These are phyloP conservation scores for Boletellus ananiceps DNA, from an alignment of 768 basidiomycete species.

Conservation along the genomic window DNA sequence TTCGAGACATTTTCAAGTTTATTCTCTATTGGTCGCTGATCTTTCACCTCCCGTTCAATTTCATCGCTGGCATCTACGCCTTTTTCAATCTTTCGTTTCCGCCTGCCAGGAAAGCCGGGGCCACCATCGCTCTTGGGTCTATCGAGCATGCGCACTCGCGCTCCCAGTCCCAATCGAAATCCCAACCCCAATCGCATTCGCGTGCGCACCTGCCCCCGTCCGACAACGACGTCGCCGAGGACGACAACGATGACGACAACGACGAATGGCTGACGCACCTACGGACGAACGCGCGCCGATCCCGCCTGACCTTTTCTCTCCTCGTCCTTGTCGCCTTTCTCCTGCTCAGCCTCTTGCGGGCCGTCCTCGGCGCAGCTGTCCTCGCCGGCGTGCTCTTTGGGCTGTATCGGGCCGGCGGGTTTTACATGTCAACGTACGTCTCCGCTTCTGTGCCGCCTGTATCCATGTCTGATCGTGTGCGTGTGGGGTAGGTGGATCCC, in stretches of 20 bases:
- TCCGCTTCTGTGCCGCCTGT: too few species aligned
- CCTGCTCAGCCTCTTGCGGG: constrained; percentile 31
- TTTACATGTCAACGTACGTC: constrained; percentile 40
- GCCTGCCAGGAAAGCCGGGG: constrained; percentile 19
- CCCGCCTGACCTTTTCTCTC: constrained; percentile 37
- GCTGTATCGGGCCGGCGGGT: constrained; percentile 35
- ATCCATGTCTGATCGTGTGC: too few species aligned
- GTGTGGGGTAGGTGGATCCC: constrained; percentile 37
- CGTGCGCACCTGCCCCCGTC: background rate
- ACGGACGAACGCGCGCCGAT: constrained; percentile 33
- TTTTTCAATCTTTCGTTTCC: constrained; percentile 40
- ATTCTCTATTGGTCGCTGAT: constrained; percentile 48
- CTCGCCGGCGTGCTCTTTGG: constrained; percentile 37
- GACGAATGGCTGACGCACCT: constrained; percentile 14
- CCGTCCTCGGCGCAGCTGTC: constrained; percentile 37
- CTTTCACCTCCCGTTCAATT: constrained; percentile 40
- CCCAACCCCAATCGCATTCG: background rate
- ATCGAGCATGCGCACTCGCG: background rate
- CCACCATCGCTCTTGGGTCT: constrained; percentile 3
- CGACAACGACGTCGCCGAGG: too few species aligned
- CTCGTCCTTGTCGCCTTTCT: constrained; percentile 38
- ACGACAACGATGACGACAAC: too few species aligned
- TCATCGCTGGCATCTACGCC: constrained; percentile 38
- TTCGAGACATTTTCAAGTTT: constrained; percentile 40
- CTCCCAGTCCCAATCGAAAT: background rate